Conservation (phyloP, 805 yeast genomes). For the Scheffersomyces amazonensis region DNA sequence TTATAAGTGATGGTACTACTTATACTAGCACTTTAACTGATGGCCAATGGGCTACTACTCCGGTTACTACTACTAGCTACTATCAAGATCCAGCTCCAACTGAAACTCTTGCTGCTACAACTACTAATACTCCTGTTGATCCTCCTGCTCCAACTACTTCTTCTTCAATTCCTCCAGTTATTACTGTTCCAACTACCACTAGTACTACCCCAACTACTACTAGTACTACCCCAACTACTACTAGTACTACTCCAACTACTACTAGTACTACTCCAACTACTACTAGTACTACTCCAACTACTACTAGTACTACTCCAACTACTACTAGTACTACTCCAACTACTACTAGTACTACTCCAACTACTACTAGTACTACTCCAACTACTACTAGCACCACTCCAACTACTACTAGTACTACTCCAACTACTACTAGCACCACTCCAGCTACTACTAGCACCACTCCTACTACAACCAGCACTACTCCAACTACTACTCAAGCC, state of each 20-base stretch:
- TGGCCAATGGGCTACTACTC: constrained; percentile 29
- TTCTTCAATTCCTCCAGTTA: constrained; percentile 10
- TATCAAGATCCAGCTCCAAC: constrained; percentile 15
- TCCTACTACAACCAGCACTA: constrained; percentile 11
- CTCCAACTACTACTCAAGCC: constrained; percentile 23
- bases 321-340: constrained; percentile 20
- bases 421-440: constrained; percentile 12
- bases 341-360: constrained; percentile 6
- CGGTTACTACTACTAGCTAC: constrained; percentile 26
- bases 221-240: constrained; percentile 9
- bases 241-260: constrained; percentile 6
- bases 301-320: constrained; percentile 16
- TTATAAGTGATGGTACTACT: constrained; percentile 50
- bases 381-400: constrained; percentile 8
- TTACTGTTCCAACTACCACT: constrained; percentile 3
- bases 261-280: constrained; percentile 10
- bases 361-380: constrained; percentile 8
- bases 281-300: constrained; percentile 6
- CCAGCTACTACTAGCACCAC: constrained; percentile 9
- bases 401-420: constrained; percentile 10
- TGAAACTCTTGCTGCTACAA: constrained; percentile 11
- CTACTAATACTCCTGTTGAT: constrained; percentile 10
- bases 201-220: not conserved
- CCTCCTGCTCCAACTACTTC: constrained; percentile 15
- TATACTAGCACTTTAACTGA: constrained; percentile 45